Evolutionary conservation across 2,329 filamentous ascomycete species (phyloP).

Genomic region (Plenodomus tracheiphilus): DNA sequence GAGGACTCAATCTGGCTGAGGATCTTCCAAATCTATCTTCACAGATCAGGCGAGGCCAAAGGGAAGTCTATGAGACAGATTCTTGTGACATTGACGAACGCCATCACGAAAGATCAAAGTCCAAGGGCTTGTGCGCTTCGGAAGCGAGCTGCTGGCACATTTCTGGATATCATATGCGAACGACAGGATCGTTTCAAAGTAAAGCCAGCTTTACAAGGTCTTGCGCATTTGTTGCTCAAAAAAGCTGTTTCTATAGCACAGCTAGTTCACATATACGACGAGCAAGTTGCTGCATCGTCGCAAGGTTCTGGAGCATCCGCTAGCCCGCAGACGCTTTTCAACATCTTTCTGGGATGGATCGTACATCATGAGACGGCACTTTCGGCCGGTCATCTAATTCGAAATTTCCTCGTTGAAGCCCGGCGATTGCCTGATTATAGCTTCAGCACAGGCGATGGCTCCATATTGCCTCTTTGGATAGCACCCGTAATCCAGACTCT

Average conservation of each 20-base stretch:
- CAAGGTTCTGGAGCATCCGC: not conserved
- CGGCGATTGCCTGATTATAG: constrained; percentile 21
- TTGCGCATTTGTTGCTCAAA: constrained; percentile 69
- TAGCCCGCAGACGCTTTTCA: constrained; percentile 24
- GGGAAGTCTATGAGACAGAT: constrained; percentile 54
- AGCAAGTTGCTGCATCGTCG: constrained; percentile 10
- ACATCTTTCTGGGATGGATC: constrained; percentile 41
- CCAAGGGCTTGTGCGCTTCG: constrained; percentile 28
- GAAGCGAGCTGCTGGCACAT: constrained; percentile 39
- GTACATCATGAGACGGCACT: constrained; percentile 46
- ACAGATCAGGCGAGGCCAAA: constrained; percentile 48
- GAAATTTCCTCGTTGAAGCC: constrained; percentile 37
- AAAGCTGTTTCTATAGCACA: constrained; percentile 51
- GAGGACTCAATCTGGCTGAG: constrained; percentile 44
- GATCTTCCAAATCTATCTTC: constrained; percentile 47
- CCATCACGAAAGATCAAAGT: constrained; percentile 36
- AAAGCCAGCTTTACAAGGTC: constrained; percentile 69
- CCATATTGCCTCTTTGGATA: constrained; percentile 42
- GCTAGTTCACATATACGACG: constrained; percentile 47
- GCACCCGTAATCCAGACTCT: constrained; percentile 41
- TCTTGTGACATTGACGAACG: constrained; percentile 45
- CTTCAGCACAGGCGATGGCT: not conserved
- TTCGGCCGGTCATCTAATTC: constrained; percentile 44
- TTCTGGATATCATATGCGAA: constrained; percentile 63
- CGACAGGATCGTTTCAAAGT: constrained; percentile 65